Evolutionary conservation across 805 yeast species (phyloP), one percentile per base, ranked within the genome.

Genomic region (Priceomyces castillae): DNA sequence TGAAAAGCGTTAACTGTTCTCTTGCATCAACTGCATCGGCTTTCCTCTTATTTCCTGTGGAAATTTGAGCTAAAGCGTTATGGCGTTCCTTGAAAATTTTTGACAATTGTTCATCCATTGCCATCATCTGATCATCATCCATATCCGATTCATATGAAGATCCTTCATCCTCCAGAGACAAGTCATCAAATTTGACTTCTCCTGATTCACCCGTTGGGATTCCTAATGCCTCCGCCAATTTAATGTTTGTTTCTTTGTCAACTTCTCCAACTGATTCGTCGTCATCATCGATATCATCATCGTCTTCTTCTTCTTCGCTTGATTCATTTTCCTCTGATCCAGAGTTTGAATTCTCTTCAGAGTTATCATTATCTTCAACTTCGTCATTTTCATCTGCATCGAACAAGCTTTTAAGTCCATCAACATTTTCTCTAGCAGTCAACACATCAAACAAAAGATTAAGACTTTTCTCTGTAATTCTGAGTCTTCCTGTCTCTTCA

Each of bases 61-160:
- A 67, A 19, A 69, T 52, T 6, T 58, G 59, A 7, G 79, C 64
- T 42, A 88, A 62, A 0, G 86, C 85, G 47, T 78, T 81, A 51
- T 82, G 80, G 53, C 97, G 78, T 54, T 89, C 92, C 56, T 84
- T 80, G 74, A 92, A 92, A 43, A 92, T 92, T 42, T 76, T 76
- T 0, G 97, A 79, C 23, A 92, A 69, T 47, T 89, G 94, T 17
- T 76, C 86, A 59, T 92, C 98, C 54, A 92, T 77, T 16, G 90
- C 95, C 83, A 90, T 81, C 98, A 92, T 92, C 60, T 90, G 90
- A 54, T 90, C 97, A 62, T 90, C 97, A 47, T 90, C 95, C 95
- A 90, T 87, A 0, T 92, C 82, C 34, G 67, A 73, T 0, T 72
- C 66, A 51, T 86, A 95, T 5, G 78, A 76, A 22, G 77, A 82